Evolutionary conservation across 305 asterid genomes (phyloP), one percentile per base, ranked within the genome.

Genomic region (Rubia tinctorum): DNA sequence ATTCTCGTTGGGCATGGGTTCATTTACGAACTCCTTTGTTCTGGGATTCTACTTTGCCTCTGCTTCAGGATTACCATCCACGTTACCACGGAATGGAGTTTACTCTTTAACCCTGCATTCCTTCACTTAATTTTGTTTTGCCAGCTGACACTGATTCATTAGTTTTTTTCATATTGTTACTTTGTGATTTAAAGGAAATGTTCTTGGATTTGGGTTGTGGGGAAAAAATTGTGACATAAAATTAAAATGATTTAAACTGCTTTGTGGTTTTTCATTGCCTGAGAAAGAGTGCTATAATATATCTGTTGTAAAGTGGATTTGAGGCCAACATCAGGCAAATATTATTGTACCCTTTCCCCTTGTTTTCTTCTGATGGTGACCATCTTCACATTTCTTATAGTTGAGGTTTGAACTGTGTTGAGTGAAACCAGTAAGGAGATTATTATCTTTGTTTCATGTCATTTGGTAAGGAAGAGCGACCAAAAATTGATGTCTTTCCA

Each of bases 291-390:
- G 15, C 27, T 7, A 44, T 30, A 15, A 4, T 4, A 25, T 44
- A 47, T 42, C 65, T 47, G 6, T 7, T 63, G 30, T 53, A 49
- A 12, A 23, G 49, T n/a, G 53, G 44, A 22, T 18, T 73, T 73
- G 23, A 45, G 43, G 22, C 56, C 72, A 47, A 51, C 42, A 37
- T 69, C 71, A 49, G 34, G 66, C 37, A 73, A 30, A 40, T 20
- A 22, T 22, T 43, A 25, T 37, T 42, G 30, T 39, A 4, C 59
- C 34, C 20, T 15, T 37, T 23, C 17, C 7, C 60, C 45, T 45
- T 17, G 15, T 47, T 30, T 11, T 25, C 13, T 55, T 73, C 56
- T 55, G 37, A 23, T 55, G 55, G 58, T 43, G 59, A 13, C 65
- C 8, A 25, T 73, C 66, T 65, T 30, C 22, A 12, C 0, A 22